Conservation (phyloP, 2,329 filamentous ascomycete species). For the Aspergillus ruber region DNA sequence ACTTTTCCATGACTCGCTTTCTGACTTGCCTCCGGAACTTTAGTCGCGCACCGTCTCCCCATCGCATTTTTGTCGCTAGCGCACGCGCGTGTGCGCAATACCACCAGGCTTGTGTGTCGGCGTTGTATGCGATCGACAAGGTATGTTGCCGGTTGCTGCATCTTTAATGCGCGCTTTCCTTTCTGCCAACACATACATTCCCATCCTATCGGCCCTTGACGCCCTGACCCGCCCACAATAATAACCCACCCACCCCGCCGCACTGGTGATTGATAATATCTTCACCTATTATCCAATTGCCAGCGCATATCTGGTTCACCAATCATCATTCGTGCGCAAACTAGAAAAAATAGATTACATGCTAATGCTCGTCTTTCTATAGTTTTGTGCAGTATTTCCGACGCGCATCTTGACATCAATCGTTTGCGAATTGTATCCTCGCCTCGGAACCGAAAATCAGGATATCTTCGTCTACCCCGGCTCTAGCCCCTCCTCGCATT, state of each 20-base stretch:
- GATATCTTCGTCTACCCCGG: slow-evolving; percentile 10
- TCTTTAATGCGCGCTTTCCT: slow-evolving; percentile 21
- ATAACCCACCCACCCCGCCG: slow-evolving; percentile 12
- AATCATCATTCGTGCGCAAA: slow-evolving; percentile 1
- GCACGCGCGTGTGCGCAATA: slow-evolving; percentile 6
- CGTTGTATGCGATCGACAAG: slow-evolving; percentile 29
- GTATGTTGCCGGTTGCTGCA: slow-evolving; percentile 32
- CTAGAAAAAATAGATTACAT: not conserved
- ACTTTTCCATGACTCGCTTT: slow-evolving; percentile 6
- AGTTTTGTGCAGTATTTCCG: slow-evolving; percentile 16
- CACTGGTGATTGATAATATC: not conserved
- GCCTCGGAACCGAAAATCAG: slow-evolving; percentile 9
- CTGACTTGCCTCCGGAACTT: not conserved
- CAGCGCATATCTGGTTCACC: slow-evolving; percentile 18
- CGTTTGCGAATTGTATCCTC: slow-evolving; percentile 12
- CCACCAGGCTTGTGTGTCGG: slow-evolving; percentile 11
- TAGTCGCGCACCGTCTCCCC: slow-evolving; percentile 2
- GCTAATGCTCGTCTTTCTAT: slow-evolving; percentile 18
- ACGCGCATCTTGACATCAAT: slow-evolving; percentile 24
- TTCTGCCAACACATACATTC: slow-evolving; percentile 38
- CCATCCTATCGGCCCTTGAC: slow-evolving; percentile 9
- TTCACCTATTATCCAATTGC: slow-evolving; percentile 13
- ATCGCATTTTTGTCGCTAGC: slow-evolving; percentile 1
- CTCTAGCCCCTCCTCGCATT: slow-evolving; percentile 9
- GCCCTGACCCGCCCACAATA: slow-evolving; percentile 21